Evolutionary conservation across 2,329 filamentous ascomycete genomes (phyloP), one percentile per base, ranked within the genome.

Genomic region (Plectosphaerella cucumerina): DNA sequence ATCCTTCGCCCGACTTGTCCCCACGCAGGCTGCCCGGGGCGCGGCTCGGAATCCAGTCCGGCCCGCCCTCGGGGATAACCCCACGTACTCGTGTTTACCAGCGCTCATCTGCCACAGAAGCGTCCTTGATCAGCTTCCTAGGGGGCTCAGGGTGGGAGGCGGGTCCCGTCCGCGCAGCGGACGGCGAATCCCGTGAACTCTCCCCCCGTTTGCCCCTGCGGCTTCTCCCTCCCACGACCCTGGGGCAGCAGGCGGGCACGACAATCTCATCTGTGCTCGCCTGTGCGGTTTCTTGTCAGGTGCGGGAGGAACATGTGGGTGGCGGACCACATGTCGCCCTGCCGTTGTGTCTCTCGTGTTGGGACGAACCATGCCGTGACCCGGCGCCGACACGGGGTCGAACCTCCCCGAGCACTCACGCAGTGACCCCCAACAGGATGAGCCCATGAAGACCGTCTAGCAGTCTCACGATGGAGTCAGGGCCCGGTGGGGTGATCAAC

Each of bases 21-120:
- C 67, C 63, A 60, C 62, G 59, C 52, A 61, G 61, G 55, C 56
- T 56, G 53, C 60, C 64, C 20, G 66, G 65, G 55, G 65, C 65
- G 65, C 62, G 56, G 52, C 54, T 56, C 58, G 53, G 54, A 54
- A 58, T 52, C 54, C 50, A 50, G 54, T 51, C 26, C 18, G 33
- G 47, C 45, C 44, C 48, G 21, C 44, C n/a, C 51, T 21, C 43
- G 20, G 39, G 35, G 21, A n/a, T n/a, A n/a, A 49, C 45, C 23
- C 57, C 52, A 49, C 61, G 65, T 62, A 50, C 58, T 61, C 57
- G 56, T 57, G 53, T 58, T 62, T 18, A 18, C 39, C 39, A 42
- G 39, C 39, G 39, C 39, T 6, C 39, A 18, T 42, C 39, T 42
- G 17, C 18, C 39, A 18, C 18, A 42, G 39, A 42, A 42, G 39